phyloP scores from a whole-genome alignment of 129 eudicot genomes.

The Silybum marianum region DNA sequence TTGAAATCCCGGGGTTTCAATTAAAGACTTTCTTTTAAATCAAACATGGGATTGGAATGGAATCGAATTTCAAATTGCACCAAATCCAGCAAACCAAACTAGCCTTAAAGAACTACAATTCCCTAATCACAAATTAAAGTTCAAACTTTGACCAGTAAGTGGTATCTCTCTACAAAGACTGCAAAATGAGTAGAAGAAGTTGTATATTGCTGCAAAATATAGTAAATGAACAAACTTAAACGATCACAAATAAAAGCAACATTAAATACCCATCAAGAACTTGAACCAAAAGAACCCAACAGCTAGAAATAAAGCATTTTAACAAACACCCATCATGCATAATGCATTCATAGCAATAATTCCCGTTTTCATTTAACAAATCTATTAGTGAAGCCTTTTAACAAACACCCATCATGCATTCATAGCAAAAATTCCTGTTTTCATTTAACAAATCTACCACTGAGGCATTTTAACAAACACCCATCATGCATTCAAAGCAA shows the following conservation, averaged over 20 bases:
- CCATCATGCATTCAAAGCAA: conserved; percentile 13
- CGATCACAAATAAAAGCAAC: not conserved
- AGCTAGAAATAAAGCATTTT: conserved; percentile 18
- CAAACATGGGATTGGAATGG: too few species aligned
- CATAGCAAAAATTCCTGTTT: not conserved
- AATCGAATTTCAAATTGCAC: too few species aligned
- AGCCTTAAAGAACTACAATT: too few species aligned
- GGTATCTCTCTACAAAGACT: not conserved
- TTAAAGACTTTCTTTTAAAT: too few species aligned
- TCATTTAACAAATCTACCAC: not conserved
- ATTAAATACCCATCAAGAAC: not conserved
- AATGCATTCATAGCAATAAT: conserved; percentile 16
- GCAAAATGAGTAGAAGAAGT: not conserved
- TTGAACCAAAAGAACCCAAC: conserved; percentile 17
- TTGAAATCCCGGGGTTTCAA: too few species aligned
- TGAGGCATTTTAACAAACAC: conserved; percentile 22
- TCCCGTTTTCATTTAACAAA: not conserved
- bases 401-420: not conserved
- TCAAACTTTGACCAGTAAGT: not conserved
- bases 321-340: not conserved
- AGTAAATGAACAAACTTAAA: not conserved
- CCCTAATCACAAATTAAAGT: not conserved
- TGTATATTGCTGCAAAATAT: not conserved
- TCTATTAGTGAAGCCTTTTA: not conserved
- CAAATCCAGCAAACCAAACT: too few species aligned